Base-by-base conservation (phyloP, 2,329 filamentous ascomycete genomes). In the Thelonectria rubi region DNA sequence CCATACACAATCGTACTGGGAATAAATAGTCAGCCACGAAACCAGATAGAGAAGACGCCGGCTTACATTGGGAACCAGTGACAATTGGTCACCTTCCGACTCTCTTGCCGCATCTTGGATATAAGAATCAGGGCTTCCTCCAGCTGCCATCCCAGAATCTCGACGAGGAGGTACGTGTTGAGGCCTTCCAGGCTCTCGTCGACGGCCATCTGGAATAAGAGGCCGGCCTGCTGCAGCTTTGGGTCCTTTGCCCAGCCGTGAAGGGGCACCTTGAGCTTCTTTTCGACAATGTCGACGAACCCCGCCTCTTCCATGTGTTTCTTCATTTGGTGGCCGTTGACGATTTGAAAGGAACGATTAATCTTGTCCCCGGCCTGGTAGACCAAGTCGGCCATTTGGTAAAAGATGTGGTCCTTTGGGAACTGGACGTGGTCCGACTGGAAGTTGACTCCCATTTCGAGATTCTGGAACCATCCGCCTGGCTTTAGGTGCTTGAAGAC, bases 161-260 rank as follows among this genome's bases (percentile, higher is more conserved):
- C 42, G 3, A 45, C 43, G 7, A 55, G 11, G 18, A 55, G 52
- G 14, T 37, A 55, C 2, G 30, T 47, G 20, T 47, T 55, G 3
- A 55, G 39, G 4, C 52, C 52, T 9, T 55, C 52, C 7, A 55
- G 43, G n/a, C 52, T 55, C 15, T 55, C 52, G 20, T 55, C 52
- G 10, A 55, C 43, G 1, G 43, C 52, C 32, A 47, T 17, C 6
- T 47, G 42, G 18, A 55, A 40, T 5, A 55, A 32, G 5, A 26
- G n/a, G 1, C 43, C 42, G 4, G 52, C 52, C 15, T 55, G 52
- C 17, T 26, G 42, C 10, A 47, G 42, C n/a, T 18, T 40, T 14
- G 42, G 18, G 10, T 55, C 52, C 12, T 48, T 55, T 8, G 52
- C 40, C 52, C 52, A 55, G 14, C 32, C 52, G 34, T 47, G 42